These are phyloP conservation scores for Candida dajiaensis DNA, from an alignment of 805 yeast species.

Conservation along the genomic window DNA sequence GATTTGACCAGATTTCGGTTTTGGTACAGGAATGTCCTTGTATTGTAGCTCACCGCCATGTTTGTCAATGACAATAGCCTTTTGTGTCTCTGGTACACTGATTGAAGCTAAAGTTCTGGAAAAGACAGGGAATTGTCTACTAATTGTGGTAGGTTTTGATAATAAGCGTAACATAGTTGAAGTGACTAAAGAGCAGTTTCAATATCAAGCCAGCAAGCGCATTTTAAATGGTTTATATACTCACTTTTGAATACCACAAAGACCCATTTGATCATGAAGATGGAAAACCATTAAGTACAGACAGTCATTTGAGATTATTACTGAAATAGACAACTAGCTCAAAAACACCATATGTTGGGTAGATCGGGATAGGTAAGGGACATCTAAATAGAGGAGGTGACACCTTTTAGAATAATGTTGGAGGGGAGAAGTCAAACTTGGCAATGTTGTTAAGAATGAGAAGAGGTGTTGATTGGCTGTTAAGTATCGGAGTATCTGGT, in stretches of 20 bases:
- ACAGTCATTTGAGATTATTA: neutral
- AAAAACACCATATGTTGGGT: too few relatives aligned
- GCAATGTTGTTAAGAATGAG: too few relatives aligned
- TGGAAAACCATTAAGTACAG: too few relatives aligned
- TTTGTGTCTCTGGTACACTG: conserved; percentile 38
- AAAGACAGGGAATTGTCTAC: neutral
- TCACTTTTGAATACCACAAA: too few relatives aligned
- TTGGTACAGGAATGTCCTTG: conserved; percentile 47
- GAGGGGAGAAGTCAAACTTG: too few relatives aligned
- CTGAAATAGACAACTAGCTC: neutral
- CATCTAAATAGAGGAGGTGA: too few relatives aligned
- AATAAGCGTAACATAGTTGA: neutral
- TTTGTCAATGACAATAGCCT: conserved; percentile 42
- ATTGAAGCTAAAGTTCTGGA: conserved; percentile 5
- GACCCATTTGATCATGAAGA: too few relatives aligned
- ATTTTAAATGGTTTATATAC: neutral
- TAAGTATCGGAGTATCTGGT: too few relatives aligned
- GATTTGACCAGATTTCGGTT: conserved; percentile 47
- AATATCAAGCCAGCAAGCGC: neutral
- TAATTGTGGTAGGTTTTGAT: neutral
- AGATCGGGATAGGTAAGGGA: too few relatives aligned
- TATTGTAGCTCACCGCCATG: conserved; percentile 39
- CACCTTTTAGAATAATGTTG: too few relatives aligned
- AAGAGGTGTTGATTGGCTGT: too few relatives aligned
- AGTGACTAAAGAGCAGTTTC: neutral